These are phyloP conservation scores for Podospora australis DNA, from an alignment of 495 filamentous ascomycete genomes.

Conservation along the genomic window DNA sequence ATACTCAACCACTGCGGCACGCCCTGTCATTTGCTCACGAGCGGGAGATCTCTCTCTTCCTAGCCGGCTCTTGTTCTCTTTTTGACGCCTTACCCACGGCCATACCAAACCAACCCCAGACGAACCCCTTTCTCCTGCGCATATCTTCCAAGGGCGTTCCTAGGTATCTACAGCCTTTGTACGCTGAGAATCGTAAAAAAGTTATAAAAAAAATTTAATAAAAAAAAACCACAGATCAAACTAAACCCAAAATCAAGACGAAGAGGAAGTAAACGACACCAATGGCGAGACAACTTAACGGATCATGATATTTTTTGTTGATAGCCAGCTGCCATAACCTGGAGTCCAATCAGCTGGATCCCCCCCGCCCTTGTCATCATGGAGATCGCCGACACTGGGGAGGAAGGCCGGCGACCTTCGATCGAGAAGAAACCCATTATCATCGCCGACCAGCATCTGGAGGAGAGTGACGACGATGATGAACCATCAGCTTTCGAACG, in stretches of 20 bases:
- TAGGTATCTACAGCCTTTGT: too few species aligned
- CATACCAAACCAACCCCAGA: background rate
- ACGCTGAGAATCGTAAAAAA: background rate
- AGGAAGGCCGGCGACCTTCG: conserved; percentile 20
- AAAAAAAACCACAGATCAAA: background rate
- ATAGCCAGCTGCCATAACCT: conserved; percentile 12
- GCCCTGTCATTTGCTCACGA: too few species aligned
- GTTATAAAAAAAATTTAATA: too few species aligned
- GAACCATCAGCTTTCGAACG: conserved; percentile 33
- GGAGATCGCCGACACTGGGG: conserved; percentile 16
- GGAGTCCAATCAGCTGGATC: background rate
- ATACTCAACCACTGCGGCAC: background rate
- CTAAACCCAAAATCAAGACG: background rate
- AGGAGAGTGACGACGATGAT: conserved; percentile 8
- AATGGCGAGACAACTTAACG: conserved; percentile 14
- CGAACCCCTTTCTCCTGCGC: background rate
- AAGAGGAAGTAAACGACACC: background rate
- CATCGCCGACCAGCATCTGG: conserved; percentile 10
- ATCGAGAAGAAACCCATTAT: conserved; percentile 30
- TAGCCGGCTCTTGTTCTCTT: background rate
- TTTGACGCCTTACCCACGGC: background rate
- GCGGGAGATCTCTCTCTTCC: too few species aligned
- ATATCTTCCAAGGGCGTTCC: too few species aligned
- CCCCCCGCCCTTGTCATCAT: conserved; percentile 6
- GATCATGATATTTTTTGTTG: conserved; percentile 11